A percentile compares a stretch with the other conserved stretches of the same genome.
phyloP scores from a whole-genome alignment of 768 basidiomycete genomes.

The Trametes cubensis region DNA sequence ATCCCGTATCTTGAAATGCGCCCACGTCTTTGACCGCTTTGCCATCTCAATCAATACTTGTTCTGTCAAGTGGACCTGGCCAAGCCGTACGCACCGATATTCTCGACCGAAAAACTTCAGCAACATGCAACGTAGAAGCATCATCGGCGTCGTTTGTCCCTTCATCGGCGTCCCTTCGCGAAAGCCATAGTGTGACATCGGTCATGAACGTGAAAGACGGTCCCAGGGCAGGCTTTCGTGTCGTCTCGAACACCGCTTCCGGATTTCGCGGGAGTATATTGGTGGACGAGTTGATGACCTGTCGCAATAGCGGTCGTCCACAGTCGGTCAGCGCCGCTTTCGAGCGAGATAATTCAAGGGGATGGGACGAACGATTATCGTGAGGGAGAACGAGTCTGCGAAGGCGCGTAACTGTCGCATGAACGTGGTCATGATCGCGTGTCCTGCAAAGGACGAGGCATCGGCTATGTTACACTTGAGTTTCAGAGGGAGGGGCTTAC shows the following conservation, averaged over 20 bases:
- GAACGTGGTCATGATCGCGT: slow-evolving; percentile 71
- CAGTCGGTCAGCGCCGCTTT: too few relatives aligned
- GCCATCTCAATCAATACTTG: neutral
- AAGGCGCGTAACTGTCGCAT: slow-evolving; percentile 64
- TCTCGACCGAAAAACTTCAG: slow-evolving; percentile 35
- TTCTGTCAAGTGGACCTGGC: neutral
- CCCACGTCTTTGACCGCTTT: slow-evolving; percentile 44
- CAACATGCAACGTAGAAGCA: slow-evolving; percentile 17
- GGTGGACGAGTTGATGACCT: slow-evolving; percentile 69
- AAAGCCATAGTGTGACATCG: slow-evolving; percentile 76
- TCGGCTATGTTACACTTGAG: neutral
- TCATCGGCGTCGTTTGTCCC: slow-evolving; percentile 7
- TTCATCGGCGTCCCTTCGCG: slow-evolving; percentile 25
- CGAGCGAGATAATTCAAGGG: neutral
- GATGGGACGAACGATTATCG: slow-evolving; percentile 55
- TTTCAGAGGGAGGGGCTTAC: slow-evolving; percentile 17
- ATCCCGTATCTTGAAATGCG: slow-evolving; percentile 37
- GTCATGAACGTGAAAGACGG: slow-evolving; percentile 74
- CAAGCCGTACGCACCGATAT: slow-evolving; percentile 24
- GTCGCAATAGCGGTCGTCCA: neutral
- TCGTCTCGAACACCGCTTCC: slow-evolving; percentile 38
- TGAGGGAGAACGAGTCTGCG: slow-evolving; percentile 46
- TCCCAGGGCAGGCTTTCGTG: slow-evolving; percentile 71
- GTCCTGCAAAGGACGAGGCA: slow-evolving; percentile 40
- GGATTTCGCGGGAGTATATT: slow-evolving; percentile 35